Evolutionary conservation across 2,329 filamentous ascomycete genomes (phyloP), one percentile per base, ranked within the genome.

Genomic region (Thermochaetoides dissita): DNA sequence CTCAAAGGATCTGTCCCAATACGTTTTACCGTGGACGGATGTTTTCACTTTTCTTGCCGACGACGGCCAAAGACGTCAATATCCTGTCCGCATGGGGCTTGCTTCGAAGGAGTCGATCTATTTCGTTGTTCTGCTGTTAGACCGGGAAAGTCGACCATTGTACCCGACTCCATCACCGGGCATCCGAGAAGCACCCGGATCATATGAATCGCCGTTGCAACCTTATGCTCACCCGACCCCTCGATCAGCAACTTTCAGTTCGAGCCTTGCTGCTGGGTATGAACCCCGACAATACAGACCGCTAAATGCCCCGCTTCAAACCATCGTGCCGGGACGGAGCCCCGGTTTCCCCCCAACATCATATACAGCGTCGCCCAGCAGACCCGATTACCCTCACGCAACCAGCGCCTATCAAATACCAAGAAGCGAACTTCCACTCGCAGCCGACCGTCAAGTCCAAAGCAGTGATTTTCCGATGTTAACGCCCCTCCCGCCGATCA

Each of bases 91-190:
- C 2, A 53, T 79, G 33, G 74, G 74, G 1, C 62, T 80, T 30
- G 71, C 68, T 9, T 79, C 76, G 51, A 69, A 70, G 47, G 71
- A 74, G 4, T 75, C 74, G 34, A 74, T 77, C 44, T 80, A 75
- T 55, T 79, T 79, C 49, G 66, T 80, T 35, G 70, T 77, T 7
- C 51, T 79, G 42, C 49, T 68, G 34, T 53, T 77, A 44, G 60
- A 51, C 28, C 48, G 63, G 1, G 54, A 57, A 1, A 45, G 59
- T 2, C 62, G 63, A 33, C 55, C 61, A 10, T 59, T 60, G 29
- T 68, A 68, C 40, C 63, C 63, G 3, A 64, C 66, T 3, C 65
- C 67, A 4, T 66, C 69, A 9, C 63, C 64, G 10, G 63, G 68
- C 40, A 50, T 60, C 8, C 59, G 66, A 43, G 67, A 71, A 11